Base-by-base conservation (phyloP, 305 asterid species). In the Ruellia speciosa region DNA sequence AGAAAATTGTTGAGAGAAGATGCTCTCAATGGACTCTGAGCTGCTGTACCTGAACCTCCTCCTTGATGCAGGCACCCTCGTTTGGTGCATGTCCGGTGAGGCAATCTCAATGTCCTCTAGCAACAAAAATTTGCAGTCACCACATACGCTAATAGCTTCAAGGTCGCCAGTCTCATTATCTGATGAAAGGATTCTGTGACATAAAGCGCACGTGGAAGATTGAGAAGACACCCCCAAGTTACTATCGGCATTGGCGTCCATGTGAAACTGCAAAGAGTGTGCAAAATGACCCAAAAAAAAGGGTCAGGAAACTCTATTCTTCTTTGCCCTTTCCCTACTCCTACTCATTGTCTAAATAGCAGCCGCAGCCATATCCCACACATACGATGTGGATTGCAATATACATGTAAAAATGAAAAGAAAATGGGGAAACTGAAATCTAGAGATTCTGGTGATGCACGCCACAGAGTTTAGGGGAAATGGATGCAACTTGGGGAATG, bases 101-200 rank as follows among this genome's bases (percentile, higher is more conserved):
- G 83, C 66, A 56, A 71, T 66, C 48, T 79, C 89, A 14, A 75
- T 66, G 70, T 85, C 90, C 78, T 82, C 98, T 18, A 78, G 66
- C 75, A 86, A 69, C 70, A 84, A 72, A 61, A 88, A 92, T 62
- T 78, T 86, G 75, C 99, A 92, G 70, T 86, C 94, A 8, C 87
- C 78, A 65, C 97, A 92, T 14, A 88, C 52, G 45, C 67, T 66
- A 56, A 76, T 62, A 18, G 72, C 52, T 60, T 78, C 87, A 49
- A 74, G 56, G 43, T 86, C 85, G 49, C 68, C 76, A 9, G 60
- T 37, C n/a, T 72, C 81, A 48, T 76, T 59, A 19, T 69, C 86
- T 2, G 79, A 67, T 28, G 77, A 56, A 43, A 80, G 56, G 63
- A 39, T 49, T 73, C 78, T 69, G 20, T 74, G 83, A 70, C 96